Base-by-base conservation (phyloP, 306 rosid genomes). In the Vicia faba region DNA sequence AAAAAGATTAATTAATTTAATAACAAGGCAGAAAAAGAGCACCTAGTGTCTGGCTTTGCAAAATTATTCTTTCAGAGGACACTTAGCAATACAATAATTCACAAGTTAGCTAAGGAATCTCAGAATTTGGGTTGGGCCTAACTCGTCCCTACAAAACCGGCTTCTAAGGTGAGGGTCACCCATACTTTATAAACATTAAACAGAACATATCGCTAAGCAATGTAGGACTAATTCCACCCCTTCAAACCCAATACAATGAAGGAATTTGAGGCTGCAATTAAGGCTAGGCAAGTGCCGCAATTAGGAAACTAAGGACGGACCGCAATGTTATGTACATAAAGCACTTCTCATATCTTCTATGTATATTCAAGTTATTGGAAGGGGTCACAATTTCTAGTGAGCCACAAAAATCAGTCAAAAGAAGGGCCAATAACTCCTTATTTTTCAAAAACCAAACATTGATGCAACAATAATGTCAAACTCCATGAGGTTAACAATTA, bases 401-500 rank as follows among this genome's bases (percentile, higher is more conserved):
- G 16, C 38, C 38, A 25, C 38, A 5, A 14, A 54, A 54, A 54
- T 13, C 38, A 54, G 13, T 11, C 41, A 64, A 49, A 38, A 14
- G 12, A 38, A 14, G 9, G 23, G 15, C 23, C 44, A 33, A 2
- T 16, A 11, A 8, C 31, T 66, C 8, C 23, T 59, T 7, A n/a
- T 43, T 51, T 48, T 49, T 36, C 20, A 5, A 50, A 4, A 13
- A 58, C 33, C 0, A 9, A 26, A 66, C 4, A 7, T 7, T 14
- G 59, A 53, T 7, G 9, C 9, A 67, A 55, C 44, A 67, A 61
- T 23, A 61, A 66, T 44, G 33, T 13, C 49, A 35, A 31, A 58
- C 33, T 43, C 23, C 29, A 54, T 18, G 28, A 10, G 12, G 45
- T 49, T 4, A 51, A 43, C 4, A 11, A 18, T 33, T 31, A 45